These are phyloP conservation scores for Adansonia digitata DNA, from an alignment of 345 rosid genomes.

Conservation along the genomic window DNA sequence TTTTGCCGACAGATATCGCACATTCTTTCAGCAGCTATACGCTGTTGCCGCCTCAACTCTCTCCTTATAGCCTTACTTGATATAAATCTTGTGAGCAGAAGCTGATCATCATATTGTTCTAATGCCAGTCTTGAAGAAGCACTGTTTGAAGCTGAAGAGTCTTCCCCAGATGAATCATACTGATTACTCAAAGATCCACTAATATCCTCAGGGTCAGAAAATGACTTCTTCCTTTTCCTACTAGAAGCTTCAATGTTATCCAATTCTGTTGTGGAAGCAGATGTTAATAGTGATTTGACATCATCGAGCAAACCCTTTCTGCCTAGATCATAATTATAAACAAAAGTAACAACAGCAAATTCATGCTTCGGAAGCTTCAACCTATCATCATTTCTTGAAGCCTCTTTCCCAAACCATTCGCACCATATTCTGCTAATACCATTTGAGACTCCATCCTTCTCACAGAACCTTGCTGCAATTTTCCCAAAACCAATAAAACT, in stretches of 20 bases:
- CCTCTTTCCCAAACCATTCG: conserved; percentile 72
- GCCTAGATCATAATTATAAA: conserved; percentile 65
- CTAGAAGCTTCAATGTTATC: conserved; percentile 33
- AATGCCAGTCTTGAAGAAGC: conserved; percentile 44
- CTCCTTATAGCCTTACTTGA: conserved; percentile 62
- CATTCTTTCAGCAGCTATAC: conserved; percentile 74
- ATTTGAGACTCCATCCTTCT: conserved; percentile 33
- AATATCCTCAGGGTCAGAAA: conserved; percentile 81
- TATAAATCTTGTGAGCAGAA: conserved; percentile 46
- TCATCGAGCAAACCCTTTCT: conserved; percentile 60
- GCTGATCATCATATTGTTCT: conserved; percentile 53
- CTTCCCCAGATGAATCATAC: conserved; percentile 69
- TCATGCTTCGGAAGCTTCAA: conserved; percentile 49
- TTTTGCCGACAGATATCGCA: conserved; percentile 92
- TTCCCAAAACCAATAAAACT: conserved; percentile 50
- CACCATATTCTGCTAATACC: conserved; percentile 75
- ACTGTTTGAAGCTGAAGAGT: conserved; percentile 43
- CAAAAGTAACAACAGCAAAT: conserved; percentile 64
- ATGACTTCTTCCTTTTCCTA: conserved; percentile 62
- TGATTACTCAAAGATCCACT: conserved; percentile 56
- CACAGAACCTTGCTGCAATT: conserved; percentile 54
- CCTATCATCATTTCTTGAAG: conserved; percentile 28
- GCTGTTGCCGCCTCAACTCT: conserved; percentile 77
- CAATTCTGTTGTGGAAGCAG: conserved; percentile 31
- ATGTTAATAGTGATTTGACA: conserved; percentile 47